Evolutionary conservation across 2,329 filamentous ascomycete genomes (phyloP).

Genomic region (Elsinoe arachidis): DNA sequence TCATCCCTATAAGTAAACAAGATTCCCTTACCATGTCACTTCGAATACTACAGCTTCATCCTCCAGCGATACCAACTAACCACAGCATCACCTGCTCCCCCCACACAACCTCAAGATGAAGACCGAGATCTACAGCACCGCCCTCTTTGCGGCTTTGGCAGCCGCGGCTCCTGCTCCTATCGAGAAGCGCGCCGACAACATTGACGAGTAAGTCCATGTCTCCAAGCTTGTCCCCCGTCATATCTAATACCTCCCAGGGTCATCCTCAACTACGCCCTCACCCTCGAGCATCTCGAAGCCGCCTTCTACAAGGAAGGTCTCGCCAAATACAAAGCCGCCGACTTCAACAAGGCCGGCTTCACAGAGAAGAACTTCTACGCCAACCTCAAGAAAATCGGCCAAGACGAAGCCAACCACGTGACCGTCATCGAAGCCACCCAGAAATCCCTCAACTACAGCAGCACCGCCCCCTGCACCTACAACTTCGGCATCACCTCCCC

Average conservation of each 20-base stretch:
- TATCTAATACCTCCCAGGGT: not conserved
- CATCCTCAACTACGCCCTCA: slow-evolving; percentile 37
- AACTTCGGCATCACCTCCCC: slow-evolving; percentile 43
- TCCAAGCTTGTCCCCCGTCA: not conserved
- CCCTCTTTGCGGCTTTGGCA: slow-evolving; percentile 13
- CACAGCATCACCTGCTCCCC: not conserved
- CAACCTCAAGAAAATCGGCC: slow-evolving; percentile 48
- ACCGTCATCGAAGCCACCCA: slow-evolving; percentile 43
- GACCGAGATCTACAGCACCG: slow-evolving; percentile 16
- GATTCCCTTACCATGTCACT: not conserved
- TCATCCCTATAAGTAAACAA: not conserved
- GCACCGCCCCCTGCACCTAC: slow-evolving; percentile 50
- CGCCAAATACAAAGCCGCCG: slow-evolving; percentile 44
- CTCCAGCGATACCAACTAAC: not conserved
- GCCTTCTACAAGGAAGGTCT: slow-evolving; percentile 55
- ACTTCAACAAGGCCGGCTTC: slow-evolving; percentile 46
- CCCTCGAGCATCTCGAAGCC: slow-evolving; percentile 45
- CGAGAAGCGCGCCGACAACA: slow-evolving; percentile 14
- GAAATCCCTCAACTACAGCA: slow-evolving; percentile 37
- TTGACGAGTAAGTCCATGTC: slow-evolving; percentile 11
- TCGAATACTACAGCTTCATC: not conserved
- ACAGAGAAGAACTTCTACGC: slow-evolving; percentile 45
- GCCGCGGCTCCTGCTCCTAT: slow-evolving; percentile 15
- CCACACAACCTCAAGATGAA: slow-evolving; percentile 14
- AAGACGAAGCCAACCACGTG: slow-evolving; percentile 53